Percentiles rank a stretch among this genome's conserved stretches.
phyloP scores from a whole-genome alignment of 108 stramenopile genomes.

The Conticribra guillardii region DNA sequence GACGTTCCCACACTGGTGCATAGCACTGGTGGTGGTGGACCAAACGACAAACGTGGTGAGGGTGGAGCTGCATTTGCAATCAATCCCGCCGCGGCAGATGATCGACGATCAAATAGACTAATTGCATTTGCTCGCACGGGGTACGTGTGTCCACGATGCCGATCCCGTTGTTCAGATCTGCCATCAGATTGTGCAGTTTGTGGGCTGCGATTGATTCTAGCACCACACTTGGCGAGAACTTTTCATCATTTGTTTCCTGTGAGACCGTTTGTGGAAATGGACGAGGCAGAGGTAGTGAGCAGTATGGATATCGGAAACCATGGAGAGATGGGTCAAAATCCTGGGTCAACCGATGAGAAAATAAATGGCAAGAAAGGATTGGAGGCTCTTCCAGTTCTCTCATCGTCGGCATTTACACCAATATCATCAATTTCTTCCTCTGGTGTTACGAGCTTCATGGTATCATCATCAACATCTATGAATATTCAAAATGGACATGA shows the following conservation, averaged over 20 bases:
- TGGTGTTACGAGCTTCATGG: constrained; percentile 20
- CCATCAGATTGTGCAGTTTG: constrained; percentile 90
- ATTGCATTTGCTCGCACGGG: constrained; percentile 68
- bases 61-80: constrained; percentile 41
- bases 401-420: constrained; percentile 47
- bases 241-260: constrained; percentile 96
- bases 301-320: not conserved
- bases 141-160: constrained; percentile 86
- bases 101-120: constrained; percentile 46
- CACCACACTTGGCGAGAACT: constrained; percentile 86
- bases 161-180: constrained; percentile 71
- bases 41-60: constrained; percentile 56
- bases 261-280: constrained; percentile 75
- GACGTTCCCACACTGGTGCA: constrained; percentile 81
- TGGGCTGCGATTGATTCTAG: constrained; percentile 84
- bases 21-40: constrained; percentile 35
- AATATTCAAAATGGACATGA: not conserved
- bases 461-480: constrained; percentile 32
- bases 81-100: constrained; percentile 42
- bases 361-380: constrained; percentile 46
- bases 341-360: constrained; percentile 28
- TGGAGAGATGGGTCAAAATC: not conserved
- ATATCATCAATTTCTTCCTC: constrained; percentile 30
- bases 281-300: constrained; percentile 35
- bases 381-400: constrained; percentile 31